Evolutionary conservation across 1,284 basidiomycete genomes (phyloP), one percentile per base, ranked within the genome.

Genomic region (Melampsora abietis-canadensis): DNA sequence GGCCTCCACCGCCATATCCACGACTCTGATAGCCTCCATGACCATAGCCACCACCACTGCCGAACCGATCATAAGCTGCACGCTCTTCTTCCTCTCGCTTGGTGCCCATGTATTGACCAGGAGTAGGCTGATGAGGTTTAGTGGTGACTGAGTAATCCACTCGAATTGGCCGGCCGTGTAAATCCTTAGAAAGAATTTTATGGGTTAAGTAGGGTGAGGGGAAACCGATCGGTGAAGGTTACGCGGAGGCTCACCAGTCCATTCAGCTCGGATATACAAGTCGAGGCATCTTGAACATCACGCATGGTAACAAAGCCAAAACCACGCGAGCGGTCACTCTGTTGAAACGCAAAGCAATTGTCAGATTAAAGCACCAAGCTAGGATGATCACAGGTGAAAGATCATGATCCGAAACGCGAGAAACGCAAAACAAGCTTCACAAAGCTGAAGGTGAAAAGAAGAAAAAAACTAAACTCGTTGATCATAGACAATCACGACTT

Each of bases 401-500:
- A 60, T n/a, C n/a, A n/a, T n/a, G 27, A 6, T 31, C 1, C n/a
- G 51, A 24, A 57, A 40, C n/a, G 37, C 27, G 27, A 47, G 51
- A 17, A 2, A 2, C 14, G 12, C 30, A 30, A 37, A 10, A n/a
- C 24, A 40, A 61, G 47, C 61, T 21, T 21, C 19, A 37, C 24
- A 65, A 27, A 19, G 61, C 37, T 24, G 57, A 74, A 76, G 76
- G n/a, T n/a, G 57, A 68, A 66, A 75, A 54, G 34, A 68, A 67
- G 68, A 48, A n/a, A 40, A 40, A 31, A 40, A 65, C 63, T 60
- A 46, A 31, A 60, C 94, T 80, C 94, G 86, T 82, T 97, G 94
- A 83, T 98, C 95, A 82, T 98, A 98, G n/a, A 98, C 96, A 78
- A 98, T 94, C 67, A 91, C 91, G 47, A 94, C 93, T 83, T 98